Evolutionary conservation across 352 stramenopile species (phyloP).

Genomic region (Phytophthora colocasiae): DNA sequence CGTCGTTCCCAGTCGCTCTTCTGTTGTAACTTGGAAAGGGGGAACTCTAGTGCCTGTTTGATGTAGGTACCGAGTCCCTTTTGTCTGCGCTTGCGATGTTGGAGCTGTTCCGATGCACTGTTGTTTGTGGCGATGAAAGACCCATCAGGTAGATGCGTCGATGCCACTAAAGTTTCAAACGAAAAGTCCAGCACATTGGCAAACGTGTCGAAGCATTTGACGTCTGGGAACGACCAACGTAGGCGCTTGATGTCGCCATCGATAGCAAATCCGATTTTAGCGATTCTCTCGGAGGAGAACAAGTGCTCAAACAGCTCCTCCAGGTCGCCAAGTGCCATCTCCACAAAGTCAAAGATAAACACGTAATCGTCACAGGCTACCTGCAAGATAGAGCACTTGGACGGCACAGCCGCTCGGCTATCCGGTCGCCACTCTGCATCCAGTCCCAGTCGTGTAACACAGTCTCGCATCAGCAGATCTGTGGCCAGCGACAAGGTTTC

Average conservation of each 20-base stretch:
- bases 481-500: constrained; percentile 57
- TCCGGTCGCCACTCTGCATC: constrained; percentile 80
- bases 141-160: constrained; percentile 37
- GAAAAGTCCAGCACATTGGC: constrained; percentile 73
- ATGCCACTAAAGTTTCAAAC: constrained; percentile 42
- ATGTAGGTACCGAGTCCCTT: constrained; percentile 65
- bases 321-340: constrained; percentile 60
- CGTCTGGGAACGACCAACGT: constrained; percentile 75
- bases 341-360: constrained; percentile 75
- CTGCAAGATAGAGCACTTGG: constrained; percentile 73
- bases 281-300: constrained; percentile 54
- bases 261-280: constrained; percentile 74
- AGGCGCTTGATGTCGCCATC: constrained; percentile 72
- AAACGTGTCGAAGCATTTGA: constrained; percentile 68
- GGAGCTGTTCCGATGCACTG: constrained; percentile 18
- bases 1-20: constrained; percentile 79
- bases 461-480: constrained; percentile 51
- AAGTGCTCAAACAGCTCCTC: constrained; percentile 73
- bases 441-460: constrained; percentile 54
- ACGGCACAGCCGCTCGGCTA: constrained; percentile 47
- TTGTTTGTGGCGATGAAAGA: constrained; percentile 21
- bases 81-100: constrained; percentile 45
- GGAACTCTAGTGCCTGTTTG: constrained; percentile 58
- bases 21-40: constrained; percentile 76
- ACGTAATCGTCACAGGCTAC: constrained; percentile 69